phyloP scores from a whole-genome alignment of 2,329 filamentous ascomycete species.

The Didymella sp. region DNA sequence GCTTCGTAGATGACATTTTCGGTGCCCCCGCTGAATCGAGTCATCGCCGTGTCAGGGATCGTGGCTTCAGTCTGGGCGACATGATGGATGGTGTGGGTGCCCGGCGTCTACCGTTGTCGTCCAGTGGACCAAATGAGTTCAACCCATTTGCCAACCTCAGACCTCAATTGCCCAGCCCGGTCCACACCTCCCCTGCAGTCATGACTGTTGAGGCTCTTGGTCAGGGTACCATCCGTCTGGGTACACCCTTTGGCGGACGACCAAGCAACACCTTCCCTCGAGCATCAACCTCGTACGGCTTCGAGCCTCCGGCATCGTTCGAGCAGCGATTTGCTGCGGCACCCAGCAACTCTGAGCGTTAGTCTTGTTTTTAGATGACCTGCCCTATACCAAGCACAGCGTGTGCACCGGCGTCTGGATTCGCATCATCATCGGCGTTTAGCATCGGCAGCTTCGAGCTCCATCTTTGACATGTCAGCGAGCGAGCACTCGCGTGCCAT shows the following conservation, averaged over 20 bases:
- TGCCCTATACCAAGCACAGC: conserved; percentile 29
- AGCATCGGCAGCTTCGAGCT: conserved; percentile 33
- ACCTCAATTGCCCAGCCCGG: conserved; percentile 38
- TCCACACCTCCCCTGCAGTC: conserved; percentile 26
- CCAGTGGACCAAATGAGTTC: conserved; percentile 56
- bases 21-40: conserved; percentile 57
- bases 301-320: conserved; percentile 49
- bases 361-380: conserved; percentile 34
- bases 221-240: conserved; percentile 54
- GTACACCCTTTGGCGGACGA: conserved; percentile 56
- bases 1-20: conserved; percentile 55
- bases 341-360: conserved; percentile 33
- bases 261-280: conserved; percentile 58
- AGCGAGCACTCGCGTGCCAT: conserved; percentile 31
- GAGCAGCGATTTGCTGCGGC: conserved; percentile 49
- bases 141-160: conserved; percentile 38
- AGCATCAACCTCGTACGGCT: conserved; percentile 47
- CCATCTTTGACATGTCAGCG: conserved; percentile 31
- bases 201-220: conserved; percentile 31
- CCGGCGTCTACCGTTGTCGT: conserved; percentile 61
- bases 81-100: conserved; percentile 59
- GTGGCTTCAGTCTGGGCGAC: conserved; percentile 67
- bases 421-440: conserved; percentile 48
- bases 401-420: conserved; percentile 30
- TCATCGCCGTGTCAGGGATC: conserved; percentile 64